Conservation (phyloP, 2,329 filamentous ascomycete species). For the Hymenoscyphus salicellus region DNA sequence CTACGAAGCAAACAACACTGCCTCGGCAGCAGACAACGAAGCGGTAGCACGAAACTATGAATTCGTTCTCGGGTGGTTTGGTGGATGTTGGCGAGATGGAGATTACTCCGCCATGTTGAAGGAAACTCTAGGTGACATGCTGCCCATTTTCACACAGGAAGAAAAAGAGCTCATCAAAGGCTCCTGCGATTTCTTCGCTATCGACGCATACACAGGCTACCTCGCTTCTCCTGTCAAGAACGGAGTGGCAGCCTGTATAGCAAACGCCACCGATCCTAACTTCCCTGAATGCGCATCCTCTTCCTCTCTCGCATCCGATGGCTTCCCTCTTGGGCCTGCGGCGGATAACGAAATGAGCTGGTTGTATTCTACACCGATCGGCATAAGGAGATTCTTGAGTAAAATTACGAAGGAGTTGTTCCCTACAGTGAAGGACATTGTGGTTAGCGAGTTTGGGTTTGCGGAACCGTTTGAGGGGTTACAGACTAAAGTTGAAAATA, state of each 20-base stretch:
- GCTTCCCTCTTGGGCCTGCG: constrained; percentile 45
- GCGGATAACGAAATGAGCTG: constrained; percentile 42
- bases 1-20: constrained; percentile 45
- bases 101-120: constrained; percentile 50
- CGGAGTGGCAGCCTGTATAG: constrained; percentile 39
- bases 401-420: constrained; percentile 41
- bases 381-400: constrained; percentile 42
- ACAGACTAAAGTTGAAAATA: constrained; percentile 33
- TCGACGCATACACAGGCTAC: constrained; percentile 55
- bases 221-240: constrained; percentile 35
- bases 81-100: constrained; percentile 45
- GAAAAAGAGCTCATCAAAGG: constrained; percentile 50
- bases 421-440: constrained; percentile 38
- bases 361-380: constrained; percentile 41
- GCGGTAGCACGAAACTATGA: constrained; percentile 39
- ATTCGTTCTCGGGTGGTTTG: constrained; percentile 48
- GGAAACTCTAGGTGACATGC: constrained; percentile 43
- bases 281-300: constrained; percentile 35
- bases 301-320: constrained; percentile 36
- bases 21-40: constrained; percentile 27
- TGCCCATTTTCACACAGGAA: constrained; percentile 44
- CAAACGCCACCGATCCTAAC: constrained; percentile 27
- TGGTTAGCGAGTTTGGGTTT: constrained; percentile 32
- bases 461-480: constrained; percentile 32
- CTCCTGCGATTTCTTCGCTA: constrained; percentile 55